Evolutionary conservation across 441 rosid genomes (phyloP), one percentile per base, ranked within the genome.

Genomic region (Gossypium davidsonii): DNA sequence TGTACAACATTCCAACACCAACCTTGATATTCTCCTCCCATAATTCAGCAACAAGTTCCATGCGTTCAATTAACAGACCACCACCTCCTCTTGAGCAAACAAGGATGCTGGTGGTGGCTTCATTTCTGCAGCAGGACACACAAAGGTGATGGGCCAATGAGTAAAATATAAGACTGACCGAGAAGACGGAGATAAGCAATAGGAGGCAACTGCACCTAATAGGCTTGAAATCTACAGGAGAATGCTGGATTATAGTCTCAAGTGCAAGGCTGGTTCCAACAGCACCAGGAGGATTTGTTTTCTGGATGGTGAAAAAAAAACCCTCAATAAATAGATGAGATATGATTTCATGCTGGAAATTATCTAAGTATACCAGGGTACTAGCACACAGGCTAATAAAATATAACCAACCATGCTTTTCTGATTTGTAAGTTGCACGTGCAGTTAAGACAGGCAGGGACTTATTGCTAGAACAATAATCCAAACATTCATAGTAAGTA

Each of bases 51-150:
- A 82, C 94, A 74, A 94, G 89, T 75, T 88, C 93, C 98, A 94
- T 94, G 70, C 99, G 96, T 78, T 94, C 92, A 71, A 81, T 81
- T 83, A 94, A 84, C 80, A 94, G 85, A 72, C 99, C 98, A 5
- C 99, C 99, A 2, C 99, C 99, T 75, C 99, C 99, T 83, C 87
- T 90, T 76, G 99, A 94, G 85, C 99, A 94, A 74, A 94, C 93
- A 74, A 94, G 99, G 74, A 94, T 77, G 69, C 72, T 83, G 72
- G 86, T 82, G 59, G 85, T 71, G 68, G 81, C 67, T 80, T 91
- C 97, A 83, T 85, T 89, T 87, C 98, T 92, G 81, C 67, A 72
- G 67, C 39, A 70, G 71, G 25, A 75, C 73, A 74, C 56, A 79
- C 37, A 72, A 77, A 25, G 39, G 34, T 6, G 15, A 69, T 25